These are phyloP conservation scores for Amanita subjunquillea DNA, from an alignment of 768 basidiomycete species.

Conservation along the genomic window DNA sequence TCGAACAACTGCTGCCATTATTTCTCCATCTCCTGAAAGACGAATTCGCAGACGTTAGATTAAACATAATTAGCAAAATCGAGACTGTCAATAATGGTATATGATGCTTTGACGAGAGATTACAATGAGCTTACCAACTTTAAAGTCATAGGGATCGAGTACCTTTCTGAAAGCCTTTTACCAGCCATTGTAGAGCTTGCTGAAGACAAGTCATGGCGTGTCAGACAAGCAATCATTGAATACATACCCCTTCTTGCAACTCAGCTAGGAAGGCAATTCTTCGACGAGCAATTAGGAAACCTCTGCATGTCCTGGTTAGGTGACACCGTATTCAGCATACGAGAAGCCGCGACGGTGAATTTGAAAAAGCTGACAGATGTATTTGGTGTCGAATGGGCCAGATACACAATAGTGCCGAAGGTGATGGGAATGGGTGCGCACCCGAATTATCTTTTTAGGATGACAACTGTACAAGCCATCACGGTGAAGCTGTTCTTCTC, in stretches of 20 bases:
- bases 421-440: conserved; percentile 96
- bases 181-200: conserved; percentile 97
- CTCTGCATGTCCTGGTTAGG: conserved; percentile 99
- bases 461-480: conserved; percentile 99
- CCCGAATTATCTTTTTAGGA: conserved; percentile 93
- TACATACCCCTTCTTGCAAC: conserved; percentile 98
- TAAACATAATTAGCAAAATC: conserved; percentile 98
- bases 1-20: conserved; percentile 91
- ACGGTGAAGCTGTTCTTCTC: conserved; percentile 43
- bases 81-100: conserved; percentile 89
- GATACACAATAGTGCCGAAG: conserved; percentile 87
- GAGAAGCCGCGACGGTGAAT: conserved; percentile 96
- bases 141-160: conserved; percentile 94
- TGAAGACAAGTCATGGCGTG: conserved; percentile 99
- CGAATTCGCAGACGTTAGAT: conserved; percentile 94
- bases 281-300: conserved; percentile 94
- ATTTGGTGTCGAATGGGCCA: conserved; percentile 98
- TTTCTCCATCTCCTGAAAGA: conserved; percentile 97
- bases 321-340: conserved; percentile 96
- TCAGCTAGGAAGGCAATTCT: conserved; percentile 94
- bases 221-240: conserved; percentile 98
- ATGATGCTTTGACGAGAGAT: conserved; percentile 13
- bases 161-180: conserved; percentile 87
- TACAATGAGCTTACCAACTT: conserved; percentile 8
- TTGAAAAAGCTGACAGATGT: conserved; percentile 96